Percentiles rank a stretch among this genome's conserved stretches.
These are phyloP conservation scores for Pistacia integerrima DNA, from an alignment of 345 rosid species.

Conservation along the genomic window DNA sequence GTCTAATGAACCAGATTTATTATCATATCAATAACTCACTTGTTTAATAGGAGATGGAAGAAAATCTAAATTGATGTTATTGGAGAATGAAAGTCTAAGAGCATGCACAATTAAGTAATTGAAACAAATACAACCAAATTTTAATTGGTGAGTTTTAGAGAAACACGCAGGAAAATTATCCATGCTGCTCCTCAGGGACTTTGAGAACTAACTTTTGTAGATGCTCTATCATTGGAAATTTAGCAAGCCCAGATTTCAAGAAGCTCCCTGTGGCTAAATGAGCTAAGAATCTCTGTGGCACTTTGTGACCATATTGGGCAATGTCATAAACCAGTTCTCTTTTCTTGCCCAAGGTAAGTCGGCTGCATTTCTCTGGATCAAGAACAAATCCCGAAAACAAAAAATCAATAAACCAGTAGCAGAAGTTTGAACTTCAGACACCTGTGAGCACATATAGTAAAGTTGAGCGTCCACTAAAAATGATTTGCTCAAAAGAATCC, in stretches of 20 bases:
- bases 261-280: constrained; percentile 77
- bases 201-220: constrained; percentile 65
- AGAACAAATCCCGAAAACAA: constrained; percentile 28
- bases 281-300: constrained; percentile 61
- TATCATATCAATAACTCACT: too few relatives aligned
- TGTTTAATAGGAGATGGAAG: too few relatives aligned
- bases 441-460: neutral
- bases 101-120: too few relatives aligned
- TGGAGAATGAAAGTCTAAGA: too few relatives aligned
- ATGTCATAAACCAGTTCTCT: constrained; percentile 62
- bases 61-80: too few relatives aligned
- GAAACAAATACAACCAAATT: too few relatives aligned
- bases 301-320: constrained; percentile 49
- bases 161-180: constrained; percentile 21
- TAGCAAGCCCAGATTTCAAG: constrained; percentile 65
- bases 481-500: neutral
- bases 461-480: neutral
- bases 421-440: neutral
- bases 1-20: too few relatives aligned
- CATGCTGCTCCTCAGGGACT: constrained; percentile 22
- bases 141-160: too few relatives aligned
- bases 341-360: constrained; percentile 63
- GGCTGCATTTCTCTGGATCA: constrained; percentile 52
- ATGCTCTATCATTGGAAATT: constrained; percentile 71
- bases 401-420: too few relatives aligned